Conservation (phyloP, 805 yeast genomes). For the Kazachstania africana region DNA sequence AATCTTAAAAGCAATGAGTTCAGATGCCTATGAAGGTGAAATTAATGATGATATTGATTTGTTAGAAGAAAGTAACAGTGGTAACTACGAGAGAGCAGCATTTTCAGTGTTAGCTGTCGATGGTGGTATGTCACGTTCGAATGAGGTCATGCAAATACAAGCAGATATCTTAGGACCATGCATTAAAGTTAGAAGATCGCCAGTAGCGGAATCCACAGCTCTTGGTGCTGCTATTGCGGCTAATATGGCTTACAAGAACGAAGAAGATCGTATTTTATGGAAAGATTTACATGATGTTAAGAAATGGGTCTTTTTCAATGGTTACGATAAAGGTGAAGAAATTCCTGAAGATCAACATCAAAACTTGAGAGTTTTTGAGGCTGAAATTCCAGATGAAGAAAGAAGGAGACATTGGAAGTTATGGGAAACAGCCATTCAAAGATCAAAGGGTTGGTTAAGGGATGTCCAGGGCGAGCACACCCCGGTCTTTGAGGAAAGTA, state of each 20-base stretch:
- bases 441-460: constrained; percentile 70
- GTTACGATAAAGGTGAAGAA: constrained; percentile 28
- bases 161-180: constrained; percentile 85
- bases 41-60: constrained; percentile 5
- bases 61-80: constrained; percentile 3
- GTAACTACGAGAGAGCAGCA: constrained; percentile 33
- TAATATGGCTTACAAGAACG: constrained; percentile 45
- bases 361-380: constrained; percentile 26
- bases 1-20: constrained; percentile 78
- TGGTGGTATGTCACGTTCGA: constrained; percentile 91
- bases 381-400: constrained; percentile 40
- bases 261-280: constrained; percentile 58
- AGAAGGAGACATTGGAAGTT: constrained; percentile 56
- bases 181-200: constrained; percentile 69
- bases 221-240: constrained; percentile 96
- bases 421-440: constrained; percentile 79
- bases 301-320: constrained; percentile 92
- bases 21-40: constrained; percentile 47
- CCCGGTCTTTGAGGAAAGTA: not conserved
- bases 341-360: constrained; percentile 10
- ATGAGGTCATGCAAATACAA: constrained; percentile 87
- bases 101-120: constrained; percentile 63
- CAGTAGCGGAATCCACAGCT: constrained; percentile 84
- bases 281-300: constrained; percentile 60
- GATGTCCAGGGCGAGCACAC: constrained; percentile 6